Evolutionary conservation across 768 basidiomycete genomes (phyloP).

Genomic region (Trametes cubensis): DNA sequence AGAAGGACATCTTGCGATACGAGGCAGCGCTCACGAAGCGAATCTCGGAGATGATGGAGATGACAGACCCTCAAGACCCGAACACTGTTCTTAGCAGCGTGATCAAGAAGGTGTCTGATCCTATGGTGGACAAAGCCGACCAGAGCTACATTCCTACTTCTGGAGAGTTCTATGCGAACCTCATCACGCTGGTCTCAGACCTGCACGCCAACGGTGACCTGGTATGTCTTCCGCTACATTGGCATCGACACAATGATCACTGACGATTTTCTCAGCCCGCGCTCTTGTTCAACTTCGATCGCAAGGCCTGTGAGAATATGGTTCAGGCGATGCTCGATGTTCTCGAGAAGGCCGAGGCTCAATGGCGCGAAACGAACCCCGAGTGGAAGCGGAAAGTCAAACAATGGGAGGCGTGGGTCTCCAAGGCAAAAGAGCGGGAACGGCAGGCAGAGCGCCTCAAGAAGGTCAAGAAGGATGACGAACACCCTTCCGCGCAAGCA

Average conservation of each 20-base stretch:
- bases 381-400: constrained; percentile 55
- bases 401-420: constrained; percentile 55
- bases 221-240: constrained; percentile 41
- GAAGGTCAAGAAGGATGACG: constrained; percentile 43
- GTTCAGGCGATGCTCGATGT: constrained; percentile 39
- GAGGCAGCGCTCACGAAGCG: constrained; percentile 54
- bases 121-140: constrained; percentile 29
- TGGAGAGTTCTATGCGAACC: constrained; percentile 41
- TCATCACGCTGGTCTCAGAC: constrained; percentile 59
- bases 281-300: constrained; percentile 69
- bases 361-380: constrained; percentile 50
- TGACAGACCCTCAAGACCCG: constrained; percentile 40
- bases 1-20: constrained; percentile 63
- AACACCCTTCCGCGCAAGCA: constrained; percentile 26
- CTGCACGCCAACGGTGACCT: constrained; percentile 56
- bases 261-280: constrained; percentile 49
- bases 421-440: constrained; percentile 50
- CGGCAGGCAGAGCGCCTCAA: constrained; percentile 44
- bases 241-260: neutral
- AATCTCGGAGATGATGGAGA: constrained; percentile 41
- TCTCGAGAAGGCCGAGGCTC: constrained; percentile 47
- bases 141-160: constrained; percentile 40
- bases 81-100: constrained; percentile 42
- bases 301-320: constrained; percentile 59
- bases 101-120: constrained; percentile 45